Base-by-base conservation (phyloP, 768 basidiomycete species). In the Naganishia friedmannii region DNA sequence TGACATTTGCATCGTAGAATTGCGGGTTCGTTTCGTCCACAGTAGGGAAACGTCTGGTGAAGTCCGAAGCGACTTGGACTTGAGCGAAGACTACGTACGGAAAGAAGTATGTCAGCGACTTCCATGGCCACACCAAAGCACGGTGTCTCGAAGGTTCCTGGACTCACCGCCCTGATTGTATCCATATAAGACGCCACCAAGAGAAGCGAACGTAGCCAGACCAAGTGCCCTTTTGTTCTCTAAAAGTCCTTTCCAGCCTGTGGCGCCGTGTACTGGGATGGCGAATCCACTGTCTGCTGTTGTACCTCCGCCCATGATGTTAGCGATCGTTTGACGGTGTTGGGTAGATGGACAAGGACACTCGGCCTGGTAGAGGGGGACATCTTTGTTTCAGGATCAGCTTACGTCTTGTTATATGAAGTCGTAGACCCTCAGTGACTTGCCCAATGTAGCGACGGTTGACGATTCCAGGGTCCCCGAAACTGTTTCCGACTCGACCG, bases 171-270 rank as follows among this genome's bases (percentile, higher is more conserved):
- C 23, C 28, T 69, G 53, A 67, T 74, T 77, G 70, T 90, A 80
- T 31, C 73, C 76, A 66, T 84, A 88, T 75, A 82, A 88, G 84
- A 92, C 79, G 75, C 90, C 89, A 77, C 90, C 90, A 26, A 91
- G 83, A 17, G 89, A 90, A 2, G 90, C 90, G 75, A 91, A 92
- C 23, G 89, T 85, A 17, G 90, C 87, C 65, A 90, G 87, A 31
- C 85, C 82, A 69, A 90, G 87, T 31, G 89, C 82, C 73, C 83
- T 84, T 55, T 86, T 83, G 77, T 92, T 92, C 67, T 72, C 39
- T 53, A 74, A 39, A 21, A 70, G 65, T 31, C 70, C 70, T 53
- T 65, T 65, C 65, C 65, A 70, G 23, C 70, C 70, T 6, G 66
- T 37, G 12, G 66, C 31, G 28, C 53, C 66, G 9, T 28, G 19